Evolutionary conservation across 768 basidiomycete species (phyloP), one percentile per base, ranked within the genome.

Genomic region (Coprinellus micaceus): DNA sequence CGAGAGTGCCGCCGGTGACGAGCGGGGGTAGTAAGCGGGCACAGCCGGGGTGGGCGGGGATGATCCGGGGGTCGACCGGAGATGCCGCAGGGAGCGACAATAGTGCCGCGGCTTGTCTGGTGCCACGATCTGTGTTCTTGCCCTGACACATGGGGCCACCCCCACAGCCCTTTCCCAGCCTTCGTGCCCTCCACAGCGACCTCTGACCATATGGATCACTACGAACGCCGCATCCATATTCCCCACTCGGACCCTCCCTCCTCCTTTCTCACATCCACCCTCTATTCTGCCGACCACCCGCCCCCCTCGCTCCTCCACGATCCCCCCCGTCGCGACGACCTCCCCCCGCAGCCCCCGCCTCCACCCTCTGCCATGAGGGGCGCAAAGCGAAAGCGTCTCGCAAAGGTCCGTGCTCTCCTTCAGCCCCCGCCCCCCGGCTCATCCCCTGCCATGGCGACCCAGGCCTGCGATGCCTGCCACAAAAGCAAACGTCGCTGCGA

Each of bases 401-500:
- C 80, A 62, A 81, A 81, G 76, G 79, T 77, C 48, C 48, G 61
- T 58, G 29, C 25, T 43, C 22, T 40, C 28, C 52, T 45, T 12
- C 43, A 41, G 50, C 25, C 37, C 30, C 54, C 15, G 46, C 28
- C 22, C 52, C 46, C 25, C 51, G 54, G 44, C 43, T 11, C 21
- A 13, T 11, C n/a, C 15, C 30, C 25, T 44, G 36, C 43, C 40
- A 29, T 58, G 36, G 58, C 26, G 46, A 4, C 40, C 58, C 55
- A 81, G 79, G 80, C 90, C 48, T 91, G 90, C 70, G 87, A 90
- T 69, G 85, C 87, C 52, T 92, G 90, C 67, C 91, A 92, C 67
- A 89, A 88, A 69, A 86, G 84, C 72, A 92, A 92, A 67, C 82
- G 90, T 24, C 82, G 89, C 47, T 91, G 89, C 71, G 89, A 91